Evolutionary conservation across 1,284 basidiomycete genomes (phyloP).

Genomic region (Cystobasidiaceae sp.): DNA sequence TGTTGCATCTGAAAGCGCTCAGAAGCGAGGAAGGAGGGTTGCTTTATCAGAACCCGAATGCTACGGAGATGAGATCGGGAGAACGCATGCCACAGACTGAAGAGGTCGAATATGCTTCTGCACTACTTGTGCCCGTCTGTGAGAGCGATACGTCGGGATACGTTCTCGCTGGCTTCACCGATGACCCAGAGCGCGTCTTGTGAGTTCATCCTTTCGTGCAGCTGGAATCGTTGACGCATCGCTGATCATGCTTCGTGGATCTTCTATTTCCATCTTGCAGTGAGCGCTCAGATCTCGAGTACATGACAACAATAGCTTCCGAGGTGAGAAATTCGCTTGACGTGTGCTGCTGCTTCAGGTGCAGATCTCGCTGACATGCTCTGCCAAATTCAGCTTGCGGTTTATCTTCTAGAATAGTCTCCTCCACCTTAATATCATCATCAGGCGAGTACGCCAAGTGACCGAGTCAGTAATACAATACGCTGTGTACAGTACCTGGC

Average conservation of each 20-base stretch:
- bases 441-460: no score
- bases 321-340: conserved; percentile 25
- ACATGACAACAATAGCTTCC: conserved; percentile 39
- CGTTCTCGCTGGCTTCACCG: conserved; percentile 40
- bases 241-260: not conserved
- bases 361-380: no score
- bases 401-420: conserved; percentile 20
- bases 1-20: conserved; percentile 41
- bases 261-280: not conserved
- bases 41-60: conserved; percentile 40
- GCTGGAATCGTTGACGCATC: no score
- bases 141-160: conserved; percentile 37
- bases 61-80: not conserved
- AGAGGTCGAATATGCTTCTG: conserved; percentile 31
- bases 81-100: conserved; percentile 8
- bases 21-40: conserved; percentile 41
- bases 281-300: conserved; percentile 15
- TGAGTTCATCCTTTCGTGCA: conserved; percentile 30
- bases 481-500: no score
- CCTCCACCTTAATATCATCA: no score
- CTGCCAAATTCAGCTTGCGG: not conserved
- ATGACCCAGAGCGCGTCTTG: conserved; percentile 35
- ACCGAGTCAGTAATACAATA: no score
- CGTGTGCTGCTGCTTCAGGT: not conserved
- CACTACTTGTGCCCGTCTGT: conserved; percentile 40